Evolutionary conservation across 345 rosid genomes (phyloP), one percentile per base, ranked within the genome.

Genomic region (Gossypium mustelinum): DNA sequence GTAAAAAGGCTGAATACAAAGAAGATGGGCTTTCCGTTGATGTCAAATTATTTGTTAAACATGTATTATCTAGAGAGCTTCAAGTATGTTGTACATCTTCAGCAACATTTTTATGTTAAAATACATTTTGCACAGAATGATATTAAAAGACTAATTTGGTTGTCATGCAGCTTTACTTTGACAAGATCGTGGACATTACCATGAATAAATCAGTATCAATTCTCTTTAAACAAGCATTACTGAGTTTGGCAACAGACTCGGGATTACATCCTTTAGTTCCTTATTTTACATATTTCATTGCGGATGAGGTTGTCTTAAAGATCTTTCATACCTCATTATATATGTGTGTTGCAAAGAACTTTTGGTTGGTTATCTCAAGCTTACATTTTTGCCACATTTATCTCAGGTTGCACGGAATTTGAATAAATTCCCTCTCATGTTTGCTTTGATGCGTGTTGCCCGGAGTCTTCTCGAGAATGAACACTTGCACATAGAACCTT

Each of bases 181-280:
- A 91, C 44, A 91, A 89, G 78, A 81, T 93, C 52, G 83, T 74
- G 13, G 86, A 85, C 81, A 87, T 92, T 78, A 77, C 86, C 12
- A 22, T 83, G 74, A 86, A 64, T 75, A 86, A 79, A 74, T 73
- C 88, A 18, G 78, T 72, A 27, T 85, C 97, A 50, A 34, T 64
- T 61, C 70, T 91, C 84, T 91, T 88, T 76, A 89, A 80, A 74
- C 91, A 84, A 87, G 92, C 91, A 76, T 82, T 91, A 68, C 45
- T 76, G 66, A 91, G 95, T 85, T 82, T 93, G 84, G 82, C 87
- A 77, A 87, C 89, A 55, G 91, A 90, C 77, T 82, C 95, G 0
- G 95, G 98, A 44, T 87, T 93, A 66, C 95, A 93, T 69, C 88
- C 94, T 52, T 85, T 91, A 74, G 85, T 89, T 73, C 95, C 97